These are phyloP conservation scores for Adansonia digitata DNA, from an alignment of 345 rosid genomes.

Conservation along the genomic window DNA sequence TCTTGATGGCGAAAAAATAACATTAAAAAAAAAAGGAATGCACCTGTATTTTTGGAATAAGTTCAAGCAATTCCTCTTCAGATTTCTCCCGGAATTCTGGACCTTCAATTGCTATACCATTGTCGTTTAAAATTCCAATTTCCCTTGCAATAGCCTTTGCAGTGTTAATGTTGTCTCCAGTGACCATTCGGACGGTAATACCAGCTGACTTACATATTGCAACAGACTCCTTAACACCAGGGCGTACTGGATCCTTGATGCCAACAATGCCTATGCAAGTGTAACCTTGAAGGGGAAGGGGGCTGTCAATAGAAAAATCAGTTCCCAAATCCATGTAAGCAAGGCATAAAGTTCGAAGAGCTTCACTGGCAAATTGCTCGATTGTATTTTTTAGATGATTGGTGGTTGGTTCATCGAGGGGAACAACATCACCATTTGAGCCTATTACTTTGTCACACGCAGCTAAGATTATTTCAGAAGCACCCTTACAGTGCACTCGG, in stretches of 20 bases:
- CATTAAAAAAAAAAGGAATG: too few species aligned
- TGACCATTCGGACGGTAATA: constrained; percentile 76
- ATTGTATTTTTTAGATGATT: constrained; percentile 47
- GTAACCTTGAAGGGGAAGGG: constrained; percentile 55
- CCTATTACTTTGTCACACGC: constrained; percentile 70
- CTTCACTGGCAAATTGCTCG: constrained; percentile 78
- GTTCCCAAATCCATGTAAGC: constrained; percentile 64
- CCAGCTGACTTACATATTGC: constrained; percentile 84
- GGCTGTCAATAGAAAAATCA: constrained; percentile 42
- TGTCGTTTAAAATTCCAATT: constrained; percentile 72
- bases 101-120: constrained; percentile 61
- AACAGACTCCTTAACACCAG: constrained; percentile 82
- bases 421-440: constrained; percentile 64
- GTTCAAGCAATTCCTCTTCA: constrained; percentile 47
- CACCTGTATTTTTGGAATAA: constrained; percentile 90
- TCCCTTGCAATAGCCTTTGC: constrained; percentile 93
- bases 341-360: constrained; percentile 93
- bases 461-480: constrained; percentile 75
- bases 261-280: constrained; percentile 80
- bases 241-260: constrained; percentile 80
- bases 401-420: constrained; percentile 49
- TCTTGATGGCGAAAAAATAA: background rate
- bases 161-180: constrained; percentile 82
- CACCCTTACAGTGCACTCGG: constrained; percentile 78
- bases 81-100: constrained; percentile 49